These are phyloP conservation scores for Mucor irregularis DNA, from an alignment of 371 early-diverging fungal species.

Conservation along the genomic window DNA sequence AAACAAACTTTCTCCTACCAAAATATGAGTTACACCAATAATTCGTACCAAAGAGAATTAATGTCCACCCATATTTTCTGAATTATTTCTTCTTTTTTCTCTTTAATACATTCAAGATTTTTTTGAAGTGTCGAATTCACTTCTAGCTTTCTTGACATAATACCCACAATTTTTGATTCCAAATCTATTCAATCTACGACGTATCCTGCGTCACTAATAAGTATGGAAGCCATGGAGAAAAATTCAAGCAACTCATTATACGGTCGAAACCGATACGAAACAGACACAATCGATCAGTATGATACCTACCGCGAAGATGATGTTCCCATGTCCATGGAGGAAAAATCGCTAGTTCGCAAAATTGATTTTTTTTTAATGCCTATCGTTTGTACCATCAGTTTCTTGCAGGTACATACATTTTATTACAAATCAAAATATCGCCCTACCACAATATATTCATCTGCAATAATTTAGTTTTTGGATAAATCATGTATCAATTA, in stretches of 20 bases:
- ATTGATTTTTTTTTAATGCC: constrained; percentile 40
- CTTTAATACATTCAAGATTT: background rate
- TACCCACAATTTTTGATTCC: background rate
- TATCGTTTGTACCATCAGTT: constrained; percentile 37
- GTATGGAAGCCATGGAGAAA: constrained; percentile 14
- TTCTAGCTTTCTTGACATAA: background rate
- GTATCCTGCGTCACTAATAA: constrained; percentile 10
- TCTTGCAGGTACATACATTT: constrained; percentile 33
- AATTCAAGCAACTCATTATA: constrained; percentile 13
- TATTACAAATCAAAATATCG: background rate
- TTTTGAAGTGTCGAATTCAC: too few species aligned
- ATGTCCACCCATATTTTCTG: too few species aligned
- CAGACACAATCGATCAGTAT: constrained; percentile 9
- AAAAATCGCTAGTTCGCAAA: constrained; percentile 35
- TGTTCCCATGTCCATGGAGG: constrained; percentile 24
- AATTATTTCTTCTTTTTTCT: background rate
- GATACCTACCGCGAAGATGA: constrained; percentile 10
- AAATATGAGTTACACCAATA: too few species aligned
- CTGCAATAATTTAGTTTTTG: constrained; percentile 26
- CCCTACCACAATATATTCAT: too few species aligned
- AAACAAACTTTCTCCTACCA: too few species aligned
- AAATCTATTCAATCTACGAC: constrained; percentile 15
- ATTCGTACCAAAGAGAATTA: too few species aligned
- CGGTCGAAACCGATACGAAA: constrained; percentile 7
- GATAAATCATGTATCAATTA: constrained; percentile 49